Conservation (phyloP, 1,284 basidiomycete species). For the Microstroma glucosiphilum region DNA sequence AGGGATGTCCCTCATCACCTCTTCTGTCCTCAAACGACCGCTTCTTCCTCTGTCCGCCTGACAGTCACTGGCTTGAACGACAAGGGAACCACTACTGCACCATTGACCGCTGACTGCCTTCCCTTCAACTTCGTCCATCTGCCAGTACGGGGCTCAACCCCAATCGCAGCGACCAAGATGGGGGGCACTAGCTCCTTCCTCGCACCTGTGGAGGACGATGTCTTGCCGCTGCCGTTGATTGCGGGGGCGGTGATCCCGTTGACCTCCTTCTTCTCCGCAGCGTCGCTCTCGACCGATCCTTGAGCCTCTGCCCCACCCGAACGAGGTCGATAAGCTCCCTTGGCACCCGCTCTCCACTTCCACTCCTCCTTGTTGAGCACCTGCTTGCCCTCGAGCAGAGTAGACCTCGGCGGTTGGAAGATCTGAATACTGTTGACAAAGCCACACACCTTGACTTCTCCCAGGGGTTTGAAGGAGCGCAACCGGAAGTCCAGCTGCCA, state of each 20-base stretch:
- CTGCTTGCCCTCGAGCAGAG: not conserved
- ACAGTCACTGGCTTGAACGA: not conserved
- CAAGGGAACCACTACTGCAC: not conserved
- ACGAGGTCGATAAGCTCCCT: not conserved
- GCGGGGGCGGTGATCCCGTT: not conserved
- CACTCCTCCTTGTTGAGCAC: constrained; percentile 16
- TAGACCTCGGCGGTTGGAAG: constrained; percentile 56
- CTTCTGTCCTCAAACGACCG: too few species aligned
- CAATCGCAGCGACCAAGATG: constrained; percentile 70
- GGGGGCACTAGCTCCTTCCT: constrained; percentile 20
- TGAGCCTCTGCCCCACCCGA: not conserved
- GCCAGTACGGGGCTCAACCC: constrained; percentile 80
- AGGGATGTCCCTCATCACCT: too few species aligned
- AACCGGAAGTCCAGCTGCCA: constrained; percentile 78
- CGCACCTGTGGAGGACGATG: not conserved
- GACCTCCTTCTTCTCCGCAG: constrained; percentile 4
- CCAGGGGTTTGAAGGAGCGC: constrained; percentile 66
- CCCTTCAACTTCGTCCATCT: constrained; percentile 72
- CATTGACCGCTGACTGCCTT: not conserved
- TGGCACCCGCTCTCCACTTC: constrained; percentile 14
- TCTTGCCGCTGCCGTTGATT: not conserved
- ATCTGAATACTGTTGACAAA: constrained; percentile 86
- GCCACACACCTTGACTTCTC: constrained; percentile 64
- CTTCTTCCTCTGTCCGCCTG: too few species aligned
- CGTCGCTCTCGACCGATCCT: not conserved